Conservation (phyloP, 2,329 filamentous ascomycete species). For the Neurospora sp. region DNA sequence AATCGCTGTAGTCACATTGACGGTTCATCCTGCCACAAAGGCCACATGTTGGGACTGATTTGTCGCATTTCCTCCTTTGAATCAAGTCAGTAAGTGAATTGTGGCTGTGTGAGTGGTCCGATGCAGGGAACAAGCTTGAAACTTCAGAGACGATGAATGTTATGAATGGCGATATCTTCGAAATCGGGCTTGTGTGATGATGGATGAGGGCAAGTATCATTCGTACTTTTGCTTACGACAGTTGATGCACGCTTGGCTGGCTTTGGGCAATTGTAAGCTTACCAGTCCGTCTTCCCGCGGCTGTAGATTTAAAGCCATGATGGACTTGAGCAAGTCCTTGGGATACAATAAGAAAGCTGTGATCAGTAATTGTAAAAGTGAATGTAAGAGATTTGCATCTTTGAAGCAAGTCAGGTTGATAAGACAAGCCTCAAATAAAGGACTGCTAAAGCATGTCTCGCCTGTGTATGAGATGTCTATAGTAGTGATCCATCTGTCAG, state of each 20-base stretch:
- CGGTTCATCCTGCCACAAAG: conserved; percentile 34
- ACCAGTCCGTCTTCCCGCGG: neutral
- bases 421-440: neutral
- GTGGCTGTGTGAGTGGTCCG: neutral
- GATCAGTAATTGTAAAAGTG: neutral
- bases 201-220: neutral
- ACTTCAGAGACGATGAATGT: neutral
- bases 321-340: neutral
- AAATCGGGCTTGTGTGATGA: neutral
- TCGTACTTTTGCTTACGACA: conserved; percentile 30
- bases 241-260: conserved; percentile 16
- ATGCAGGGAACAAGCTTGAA: neutral
- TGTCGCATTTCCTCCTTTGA: conserved; percentile 36
- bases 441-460: neutral
- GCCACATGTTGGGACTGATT: conserved; percentile 35
- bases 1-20: conserved; percentile 30
- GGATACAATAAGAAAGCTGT: neutral
- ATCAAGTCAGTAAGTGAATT: neutral
- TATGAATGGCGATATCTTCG: neutral
- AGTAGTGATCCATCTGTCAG: too few relatives aligned
- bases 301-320: neutral
- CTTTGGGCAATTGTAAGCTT: conserved; percentile 3
- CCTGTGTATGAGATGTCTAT: neutral
- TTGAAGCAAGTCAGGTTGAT: neutral
- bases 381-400: neutral